These are phyloP conservation scores for Thalassiosira mediterranea DNA, from an alignment of 352 stramenopile genomes.

Conservation along the genomic window DNA sequence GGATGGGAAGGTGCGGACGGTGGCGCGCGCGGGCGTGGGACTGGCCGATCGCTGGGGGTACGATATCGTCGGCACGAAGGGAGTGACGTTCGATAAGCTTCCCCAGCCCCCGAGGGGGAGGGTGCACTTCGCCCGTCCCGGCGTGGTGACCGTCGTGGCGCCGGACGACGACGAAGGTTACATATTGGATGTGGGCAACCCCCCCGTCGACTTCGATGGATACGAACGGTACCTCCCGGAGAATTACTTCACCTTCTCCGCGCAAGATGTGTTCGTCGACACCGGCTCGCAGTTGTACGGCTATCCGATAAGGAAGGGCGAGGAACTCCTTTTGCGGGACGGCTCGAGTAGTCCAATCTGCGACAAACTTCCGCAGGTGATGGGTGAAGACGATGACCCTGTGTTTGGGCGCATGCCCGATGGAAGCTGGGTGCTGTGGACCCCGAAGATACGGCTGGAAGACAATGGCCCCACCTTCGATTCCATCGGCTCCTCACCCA, in stretches of 20 bases:
- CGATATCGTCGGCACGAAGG: constrained; percentile 4
- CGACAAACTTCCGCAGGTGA: constrained; percentile 30
- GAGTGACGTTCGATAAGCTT: background rate
- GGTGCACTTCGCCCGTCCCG: constrained; percentile 1
- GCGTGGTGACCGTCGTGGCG: background rate
- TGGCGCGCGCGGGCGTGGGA: constrained; percentile 4
- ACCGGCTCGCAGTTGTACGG: constrained; percentile 42
- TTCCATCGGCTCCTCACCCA: background rate
- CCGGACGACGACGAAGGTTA: background rate
- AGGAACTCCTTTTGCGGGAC: constrained; percentile 44
- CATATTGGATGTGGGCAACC: constrained; percentile 19
- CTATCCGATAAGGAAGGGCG: constrained; percentile 17
- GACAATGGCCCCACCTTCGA: constrained; percentile 58
- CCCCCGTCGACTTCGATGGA: constrained; percentile 22
- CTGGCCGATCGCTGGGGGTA: background rate
- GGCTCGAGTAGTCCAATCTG: constrained; percentile 39
- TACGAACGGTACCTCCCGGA: constrained; percentile 49
- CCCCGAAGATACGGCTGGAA: constrained; percentile 41
- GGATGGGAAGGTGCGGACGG: constrained; percentile 4
- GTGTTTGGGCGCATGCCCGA: constrained; percentile 47
- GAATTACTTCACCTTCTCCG: constrained; percentile 44
- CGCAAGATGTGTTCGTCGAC: constrained; percentile 31
- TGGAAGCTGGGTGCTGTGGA: constrained; percentile 55
- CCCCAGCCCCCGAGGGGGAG: background rate
- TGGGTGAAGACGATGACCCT: constrained; percentile 45